Percentiles rank a stretch among this genome's conserved stretches.
These are phyloP conservation scores for Trifolium dubium DNA, from an alignment of 306 rosid species.

Conservation along the genomic window DNA sequence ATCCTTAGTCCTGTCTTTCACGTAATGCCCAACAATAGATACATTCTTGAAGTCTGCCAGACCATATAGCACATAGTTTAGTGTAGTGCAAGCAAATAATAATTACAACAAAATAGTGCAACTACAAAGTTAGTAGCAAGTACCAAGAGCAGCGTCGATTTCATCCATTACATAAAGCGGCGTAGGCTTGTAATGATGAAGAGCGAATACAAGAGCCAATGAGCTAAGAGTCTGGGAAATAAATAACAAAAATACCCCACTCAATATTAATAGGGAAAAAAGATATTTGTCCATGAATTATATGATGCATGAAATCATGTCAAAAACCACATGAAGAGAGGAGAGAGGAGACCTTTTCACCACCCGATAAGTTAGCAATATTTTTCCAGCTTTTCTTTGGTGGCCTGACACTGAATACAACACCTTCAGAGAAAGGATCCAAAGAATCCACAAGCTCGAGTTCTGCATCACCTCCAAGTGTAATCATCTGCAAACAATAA, in stretches of 20 bases:
- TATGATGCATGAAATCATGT: conserved; percentile 12
- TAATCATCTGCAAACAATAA: conserved; percentile 73
- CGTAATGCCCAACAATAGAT: conserved; percentile 91
- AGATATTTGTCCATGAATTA: neutral
- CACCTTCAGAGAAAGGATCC: conserved; percentile 99
- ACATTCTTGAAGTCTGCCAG: conserved; percentile 89
- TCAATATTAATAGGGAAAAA: neutral
- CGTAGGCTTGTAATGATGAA: conserved; percentile 98
- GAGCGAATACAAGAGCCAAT: conserved; percentile 95
- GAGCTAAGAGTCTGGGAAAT: conserved; percentile 92
- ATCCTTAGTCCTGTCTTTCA: conserved; percentile 92
- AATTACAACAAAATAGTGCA: conserved; percentile 1
- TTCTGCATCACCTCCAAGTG: conserved; percentile 99
- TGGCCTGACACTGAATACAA: conserved; percentile 95
- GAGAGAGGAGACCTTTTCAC: conserved; percentile 75
- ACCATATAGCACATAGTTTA: conserved; percentile 41
- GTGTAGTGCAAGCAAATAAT: conserved; percentile 3
- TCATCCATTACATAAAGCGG: conserved; percentile 99
- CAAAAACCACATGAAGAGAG: neutral
- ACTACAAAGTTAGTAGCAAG: conserved; percentile 8
- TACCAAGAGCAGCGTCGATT: conserved; percentile 96
- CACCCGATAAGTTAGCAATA: conserved; percentile 96
- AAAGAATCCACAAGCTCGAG: conserved; percentile 96
- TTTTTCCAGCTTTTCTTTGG: conserved; percentile 99
- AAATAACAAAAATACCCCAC: conserved; percentile 21